Conservation (phyloP, 352 stramenopile genomes). For the Aphanomyces stellatus region DNA sequence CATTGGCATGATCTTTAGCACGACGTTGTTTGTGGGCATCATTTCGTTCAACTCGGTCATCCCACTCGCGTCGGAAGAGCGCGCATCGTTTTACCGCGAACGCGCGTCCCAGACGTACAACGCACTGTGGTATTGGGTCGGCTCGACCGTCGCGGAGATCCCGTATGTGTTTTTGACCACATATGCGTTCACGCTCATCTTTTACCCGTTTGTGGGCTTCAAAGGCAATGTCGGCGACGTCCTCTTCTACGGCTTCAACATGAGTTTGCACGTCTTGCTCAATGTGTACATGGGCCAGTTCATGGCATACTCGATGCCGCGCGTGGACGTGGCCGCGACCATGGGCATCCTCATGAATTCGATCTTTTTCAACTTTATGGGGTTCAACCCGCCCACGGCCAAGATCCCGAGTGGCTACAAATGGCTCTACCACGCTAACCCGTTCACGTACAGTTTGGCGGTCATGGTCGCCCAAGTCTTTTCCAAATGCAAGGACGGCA, state of each 20-base stretch:
- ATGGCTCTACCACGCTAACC: not conserved
- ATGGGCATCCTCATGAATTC: not conserved
- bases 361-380: not conserved
- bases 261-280: not conserved
- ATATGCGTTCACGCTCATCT: not conserved
- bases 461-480: not conserved
- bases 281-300: not conserved
- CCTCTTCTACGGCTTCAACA: not conserved
- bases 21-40: not conserved
- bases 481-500: not conserved
- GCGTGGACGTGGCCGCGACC: not conserved
- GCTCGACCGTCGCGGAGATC: not conserved
- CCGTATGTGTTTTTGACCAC: not conserved
- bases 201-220: not conserved
- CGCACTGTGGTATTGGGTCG: not conserved
- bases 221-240: not conserved
- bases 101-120: not conserved
- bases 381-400: not conserved
- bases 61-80: not conserved
- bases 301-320: not conserved
- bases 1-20: not conserved
- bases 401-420: not conserved
- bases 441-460: not conserved
- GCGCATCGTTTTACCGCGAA: not conserved
- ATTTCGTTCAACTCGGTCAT: not conserved